These are phyloP conservation scores for Tuber aestivum DNA, from an alignment of 495 filamentous ascomycete genomes.

Conservation along the genomic window DNA sequence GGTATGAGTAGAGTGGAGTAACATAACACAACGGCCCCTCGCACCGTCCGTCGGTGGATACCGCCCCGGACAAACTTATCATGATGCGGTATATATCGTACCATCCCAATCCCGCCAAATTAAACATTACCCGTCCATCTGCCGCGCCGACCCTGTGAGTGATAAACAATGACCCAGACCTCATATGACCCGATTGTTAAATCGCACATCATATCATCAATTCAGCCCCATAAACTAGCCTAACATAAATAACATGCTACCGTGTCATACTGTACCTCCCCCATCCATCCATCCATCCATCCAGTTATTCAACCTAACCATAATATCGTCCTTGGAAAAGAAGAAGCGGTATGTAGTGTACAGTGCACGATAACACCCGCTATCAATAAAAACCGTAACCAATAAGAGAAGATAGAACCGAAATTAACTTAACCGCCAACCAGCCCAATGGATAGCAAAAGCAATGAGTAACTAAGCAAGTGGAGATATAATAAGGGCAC, in stretches of 20 bases:
- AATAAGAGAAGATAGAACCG: not conserved
- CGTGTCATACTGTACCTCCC: not conserved
- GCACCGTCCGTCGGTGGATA: not conserved
- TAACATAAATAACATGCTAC: slow-evolving; percentile 1
- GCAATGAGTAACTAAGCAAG: slow-evolving; percentile 21
- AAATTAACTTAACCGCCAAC: slow-evolving; percentile 3
- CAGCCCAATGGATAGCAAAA: slow-evolving; percentile 9
- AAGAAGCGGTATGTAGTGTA: slow-evolving; percentile 10
- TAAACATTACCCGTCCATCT: not conserved
- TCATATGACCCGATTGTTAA: not conserved
- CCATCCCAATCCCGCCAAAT: not conserved
- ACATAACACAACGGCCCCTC: not conserved
- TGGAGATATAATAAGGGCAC: not conserved
- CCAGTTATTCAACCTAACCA: too few relatives aligned
- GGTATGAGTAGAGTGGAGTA: too few relatives aligned
- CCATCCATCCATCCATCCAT: not conserved
- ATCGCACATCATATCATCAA: not conserved
- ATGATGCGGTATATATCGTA: too few relatives aligned
- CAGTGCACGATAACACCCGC: slow-evolving; percentile 3
- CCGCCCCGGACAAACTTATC: not conserved
- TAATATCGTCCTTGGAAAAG: not conserved
- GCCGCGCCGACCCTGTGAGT: not conserved
- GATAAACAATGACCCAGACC: not conserved
- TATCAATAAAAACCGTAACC: not conserved
- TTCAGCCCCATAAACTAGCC: not conserved